A percentile compares a stretch with the other conserved stretches of the same genome.
These are phyloP conservation scores for Cladophialophora carrionii DNA, from an alignment of 2,329 filamentous ascomycete species.

Conservation along the genomic window DNA sequence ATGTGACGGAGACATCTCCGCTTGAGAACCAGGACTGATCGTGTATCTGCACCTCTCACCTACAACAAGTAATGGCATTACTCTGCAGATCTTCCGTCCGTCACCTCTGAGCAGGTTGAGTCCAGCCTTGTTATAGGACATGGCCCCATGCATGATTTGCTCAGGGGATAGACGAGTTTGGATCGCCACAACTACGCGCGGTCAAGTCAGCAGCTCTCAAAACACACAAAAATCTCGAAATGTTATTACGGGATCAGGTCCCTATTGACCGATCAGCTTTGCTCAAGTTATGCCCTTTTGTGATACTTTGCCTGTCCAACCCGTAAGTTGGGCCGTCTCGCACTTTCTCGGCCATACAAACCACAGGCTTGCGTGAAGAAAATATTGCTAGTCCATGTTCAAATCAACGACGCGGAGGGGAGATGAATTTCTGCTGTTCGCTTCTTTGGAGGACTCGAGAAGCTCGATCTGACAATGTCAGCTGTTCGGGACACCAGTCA, in stretches of 20 bases:
- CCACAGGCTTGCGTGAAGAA: conserved; percentile 12
- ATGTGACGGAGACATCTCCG: neutral
- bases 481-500: conserved; percentile 19
- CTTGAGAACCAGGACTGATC: neutral
- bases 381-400: neutral
- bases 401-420: conserved; percentile 1
- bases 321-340: conserved; percentile 9
- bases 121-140: neutral
- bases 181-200: conserved; percentile 29
- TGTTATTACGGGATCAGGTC: conserved; percentile 36
- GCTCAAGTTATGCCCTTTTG: conserved; percentile 26
- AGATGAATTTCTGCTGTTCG: neutral
- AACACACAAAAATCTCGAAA: conserved; percentile 17
- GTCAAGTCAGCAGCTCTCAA: conserved; percentile 33
- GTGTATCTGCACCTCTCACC: neutral
- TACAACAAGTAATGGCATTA: neutral
- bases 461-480: conserved; percentile 28
- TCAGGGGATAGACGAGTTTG: neutral
- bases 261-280: conserved; percentile 38
- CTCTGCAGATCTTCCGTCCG: neutral
- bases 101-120: neutral
- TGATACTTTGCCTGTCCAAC: conserved; percentile 35
- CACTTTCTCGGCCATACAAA: conserved; percentile 21
- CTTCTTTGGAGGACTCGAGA: neutral
- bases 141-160: neutral